Evolutionary conservation across 2,329 filamentous ascomycete species (phyloP).

Genomic region (Arthrobotrys megalospora): DNA sequence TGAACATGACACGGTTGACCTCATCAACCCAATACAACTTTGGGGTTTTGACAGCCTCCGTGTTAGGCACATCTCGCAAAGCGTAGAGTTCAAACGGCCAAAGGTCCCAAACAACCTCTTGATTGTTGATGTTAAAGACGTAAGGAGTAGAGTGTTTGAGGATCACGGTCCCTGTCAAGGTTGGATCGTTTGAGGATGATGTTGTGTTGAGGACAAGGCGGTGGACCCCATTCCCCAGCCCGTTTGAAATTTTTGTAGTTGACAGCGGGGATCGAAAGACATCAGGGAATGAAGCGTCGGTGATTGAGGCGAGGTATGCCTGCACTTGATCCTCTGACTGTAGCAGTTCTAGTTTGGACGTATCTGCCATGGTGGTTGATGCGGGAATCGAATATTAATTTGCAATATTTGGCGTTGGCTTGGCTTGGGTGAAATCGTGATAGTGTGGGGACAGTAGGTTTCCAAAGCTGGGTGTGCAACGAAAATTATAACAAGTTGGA

Average conservation of each 20-base stretch:
- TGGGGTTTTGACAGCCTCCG: constrained; percentile 45
- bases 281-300: constrained; percentile 42
- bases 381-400: no score
- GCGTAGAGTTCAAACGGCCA: constrained; percentile 46
- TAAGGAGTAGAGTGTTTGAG: constrained; percentile 58
- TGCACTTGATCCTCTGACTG: constrained; percentile 44
- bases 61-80: constrained; percentile 41
- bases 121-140: constrained; percentile 36
- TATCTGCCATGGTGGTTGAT: constrained; percentile 27
- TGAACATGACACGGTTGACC: constrained; percentile 53
- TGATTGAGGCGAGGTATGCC: constrained; percentile 44
- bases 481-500: no score
- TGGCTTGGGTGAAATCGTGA: no score
- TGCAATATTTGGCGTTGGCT: background rate
- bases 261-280: constrained; percentile 35
- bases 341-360: constrained; percentile 32
- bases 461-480: no score
- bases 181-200: constrained; percentile 3
- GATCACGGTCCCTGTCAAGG: constrained; percentile 23
- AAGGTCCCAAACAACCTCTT: constrained; percentile 51
- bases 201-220: constrained; percentile 42
- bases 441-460: no score
- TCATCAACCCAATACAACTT: constrained; percentile 58
- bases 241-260: constrained; percentile 30
- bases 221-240: constrained; percentile 47